Percentiles rank a stretch among this genome's conserved stretches.
phyloP scores from a whole-genome alignment of 257 asterid genomes.

The Lantana camara region DNA sequence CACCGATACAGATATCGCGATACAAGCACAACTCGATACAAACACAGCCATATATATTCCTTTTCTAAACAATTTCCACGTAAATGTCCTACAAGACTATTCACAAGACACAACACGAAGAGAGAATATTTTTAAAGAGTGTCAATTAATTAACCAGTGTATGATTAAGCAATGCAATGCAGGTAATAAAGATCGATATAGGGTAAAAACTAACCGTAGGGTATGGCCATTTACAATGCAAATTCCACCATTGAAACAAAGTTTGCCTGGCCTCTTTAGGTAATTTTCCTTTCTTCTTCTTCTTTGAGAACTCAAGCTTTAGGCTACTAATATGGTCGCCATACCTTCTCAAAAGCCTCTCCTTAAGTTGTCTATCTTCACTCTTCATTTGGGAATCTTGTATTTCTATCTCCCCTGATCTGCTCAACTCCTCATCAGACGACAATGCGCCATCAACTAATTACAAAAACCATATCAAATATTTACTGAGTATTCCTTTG shows the following conservation, averaged over 20 bases:
- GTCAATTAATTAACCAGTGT: too few relatives aligned
- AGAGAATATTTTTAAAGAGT: too few relatives aligned
- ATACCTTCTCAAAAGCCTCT: slow-evolving; percentile 53
- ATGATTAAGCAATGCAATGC: too few relatives aligned
- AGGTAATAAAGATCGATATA: too few relatives aligned
- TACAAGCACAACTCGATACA: too few relatives aligned
- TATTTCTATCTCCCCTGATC: slow-evolving; percentile 46
- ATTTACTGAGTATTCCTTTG: too few relatives aligned
- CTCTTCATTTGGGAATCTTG: slow-evolving; percentile 40
- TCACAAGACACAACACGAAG: too few relatives aligned
- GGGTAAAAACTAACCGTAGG: slow-evolving; percentile 87
- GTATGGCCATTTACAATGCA: slow-evolving; percentile 86
- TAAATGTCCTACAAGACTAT: too few relatives aligned
- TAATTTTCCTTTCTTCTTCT: slow-evolving; percentile 84
- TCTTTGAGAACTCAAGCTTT: slow-evolving; percentile 72
- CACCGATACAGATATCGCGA: too few relatives aligned
- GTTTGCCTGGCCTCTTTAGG: slow-evolving; percentile 76
- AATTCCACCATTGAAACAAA: slow-evolving; percentile 84
- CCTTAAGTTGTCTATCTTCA: slow-evolving; percentile 62
- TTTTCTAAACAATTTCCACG: too few relatives aligned
- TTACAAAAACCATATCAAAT: too few relatives aligned
- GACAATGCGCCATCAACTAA: slow-evolving; percentile 50
- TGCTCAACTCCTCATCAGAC: slow-evolving; percentile 62
- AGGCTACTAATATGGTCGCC: slow-evolving; percentile 69
- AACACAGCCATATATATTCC: too few relatives aligned